Percentiles rank a stretch among this genome's conserved stretches.
Evolutionary conservation across 1,139 yeast species (phyloP).

Genomic region (Yamadazyma songkhlaensis): DNA sequence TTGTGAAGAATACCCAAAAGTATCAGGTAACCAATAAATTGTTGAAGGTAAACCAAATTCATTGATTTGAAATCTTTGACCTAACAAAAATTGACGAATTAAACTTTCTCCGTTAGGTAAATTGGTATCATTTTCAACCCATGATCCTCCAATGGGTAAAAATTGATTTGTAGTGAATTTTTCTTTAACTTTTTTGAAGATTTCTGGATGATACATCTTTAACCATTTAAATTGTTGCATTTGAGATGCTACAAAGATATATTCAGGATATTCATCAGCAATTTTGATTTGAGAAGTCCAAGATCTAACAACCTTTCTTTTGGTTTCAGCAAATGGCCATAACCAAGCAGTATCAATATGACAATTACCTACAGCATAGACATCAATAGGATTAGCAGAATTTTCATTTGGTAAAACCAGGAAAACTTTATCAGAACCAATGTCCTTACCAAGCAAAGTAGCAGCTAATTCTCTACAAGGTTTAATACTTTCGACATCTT

Average conservation of each 20-base stretch:
- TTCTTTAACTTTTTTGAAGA: conserved; percentile 58
- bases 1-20: conserved; percentile 95
- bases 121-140: conserved; percentile 98
- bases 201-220: conserved; percentile 76
- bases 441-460: conserved; percentile 59
- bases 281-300: conserved; percentile 92
- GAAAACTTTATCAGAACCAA: conserved; percentile 62
- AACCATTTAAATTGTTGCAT: conserved; percentile 97
- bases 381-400: conserved; percentile 38
- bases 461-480: conserved; percentile 68
- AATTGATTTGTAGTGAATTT: conserved; percentile 74
- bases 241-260: conserved; percentile 90
- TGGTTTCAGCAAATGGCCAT: conserved; percentile 98
- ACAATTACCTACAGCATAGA: conserved; percentile 87
- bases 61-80: conserved; percentile 78
- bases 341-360: conserved; percentile 98
- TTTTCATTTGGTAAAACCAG: conserved; percentile 21
- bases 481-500: conserved; percentile 44
- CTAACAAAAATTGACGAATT: conserved; percentile 82
- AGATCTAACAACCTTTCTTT: conserved; percentile 85
- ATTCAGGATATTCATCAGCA: conserved; percentile 87
- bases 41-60: conserved; percentile 75
- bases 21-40: conserved; percentile 93
- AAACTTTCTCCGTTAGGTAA: conserved; percentile 91
- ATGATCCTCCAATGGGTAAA: conserved; percentile 90